phyloP scores from a whole-genome alignment of 176 grass and related monocot genomes.

The Triticum monococcum region DNA sequence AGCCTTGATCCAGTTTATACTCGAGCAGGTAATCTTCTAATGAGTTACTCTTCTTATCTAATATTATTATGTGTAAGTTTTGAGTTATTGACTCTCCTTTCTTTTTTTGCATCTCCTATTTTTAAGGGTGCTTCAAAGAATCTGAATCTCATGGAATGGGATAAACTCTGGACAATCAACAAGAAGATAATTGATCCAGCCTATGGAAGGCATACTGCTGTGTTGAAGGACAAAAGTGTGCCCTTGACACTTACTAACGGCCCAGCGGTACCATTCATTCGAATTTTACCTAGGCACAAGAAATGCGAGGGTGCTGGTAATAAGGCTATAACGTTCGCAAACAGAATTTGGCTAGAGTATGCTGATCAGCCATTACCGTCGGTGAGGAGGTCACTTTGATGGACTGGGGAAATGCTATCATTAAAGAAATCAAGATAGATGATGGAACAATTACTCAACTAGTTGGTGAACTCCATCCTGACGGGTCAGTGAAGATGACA shows the following conservation, averaged over 20 bases:
- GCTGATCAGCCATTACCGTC: conserved; percentile 52
- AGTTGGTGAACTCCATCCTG: conserved; percentile 71
- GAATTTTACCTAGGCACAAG: conserved; percentile 83
- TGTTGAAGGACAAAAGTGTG: conserved; percentile 54
- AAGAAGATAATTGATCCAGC: conserved; percentile 89
- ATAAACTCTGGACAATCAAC: conserved; percentile 97
- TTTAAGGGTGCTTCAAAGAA: conserved; percentile 90
- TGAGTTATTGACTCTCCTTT: neutral
- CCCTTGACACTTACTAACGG: conserved; percentile 68
- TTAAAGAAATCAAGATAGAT: conserved; percentile 72
- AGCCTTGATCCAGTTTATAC: conserved; percentile 86
- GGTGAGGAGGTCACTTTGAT: conserved; percentile 90
- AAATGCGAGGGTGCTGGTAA: conserved; percentile 77
- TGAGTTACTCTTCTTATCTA: neutral
- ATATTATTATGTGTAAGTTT: neutral
- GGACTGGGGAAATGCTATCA: conserved; percentile 94
- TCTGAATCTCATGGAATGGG: conserved; percentile 97
- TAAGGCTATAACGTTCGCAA: conserved; percentile 77
- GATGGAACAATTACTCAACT: conserved; percentile 58
- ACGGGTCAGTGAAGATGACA: conserved; percentile 85
- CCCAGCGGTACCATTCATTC: conserved; percentile 61
- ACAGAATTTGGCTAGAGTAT: conserved; percentile 80
- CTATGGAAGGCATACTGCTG: conserved; percentile 79
- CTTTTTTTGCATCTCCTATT: neutral
- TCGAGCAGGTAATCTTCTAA: conserved; percentile 60